These are phyloP conservation scores for Penicillium sp. DNA, from an alignment of 2,329 filamentous ascomycete genomes.

Conservation along the genomic window DNA sequence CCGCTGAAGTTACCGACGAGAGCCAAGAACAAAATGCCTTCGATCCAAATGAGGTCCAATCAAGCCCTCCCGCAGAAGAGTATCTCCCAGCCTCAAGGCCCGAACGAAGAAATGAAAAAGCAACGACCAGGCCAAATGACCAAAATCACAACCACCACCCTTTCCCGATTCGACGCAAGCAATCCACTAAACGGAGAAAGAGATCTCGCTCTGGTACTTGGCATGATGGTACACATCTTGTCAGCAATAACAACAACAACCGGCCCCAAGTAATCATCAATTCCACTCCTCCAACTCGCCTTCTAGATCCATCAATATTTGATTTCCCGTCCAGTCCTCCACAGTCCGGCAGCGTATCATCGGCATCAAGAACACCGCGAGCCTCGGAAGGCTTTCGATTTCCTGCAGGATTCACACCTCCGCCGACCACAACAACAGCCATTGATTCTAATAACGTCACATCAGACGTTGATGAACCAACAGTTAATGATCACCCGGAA, in stretches of 20 bases:
- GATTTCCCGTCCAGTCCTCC: slow-evolving; percentile 48
- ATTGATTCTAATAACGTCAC: slow-evolving; percentile 26
- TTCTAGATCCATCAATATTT: slow-evolving; percentile 24
- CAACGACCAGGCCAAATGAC: slow-evolving; percentile 2
- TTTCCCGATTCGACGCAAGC: slow-evolving; percentile 12
- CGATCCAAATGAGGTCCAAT: slow-evolving; percentile 35
- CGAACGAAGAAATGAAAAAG: slow-evolving; percentile 12
- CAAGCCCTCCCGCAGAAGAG: slow-evolving; percentile 36
- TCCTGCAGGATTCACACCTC: slow-evolving; percentile 39
- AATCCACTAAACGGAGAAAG: slow-evolving; percentile 43
- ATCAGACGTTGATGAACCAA: slow-evolving; percentile 21
- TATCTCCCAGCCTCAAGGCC: slow-evolving; percentile 33
- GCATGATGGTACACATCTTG: slow-evolving; percentile 10
- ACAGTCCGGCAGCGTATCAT: slow-evolving; percentile 39
- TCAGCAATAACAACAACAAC: slow-evolving; percentile 9
- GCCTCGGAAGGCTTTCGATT: slow-evolving; percentile 39
- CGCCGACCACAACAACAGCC: slow-evolving; percentile 29
- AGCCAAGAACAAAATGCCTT: slow-evolving; percentile 39
- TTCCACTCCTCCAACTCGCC: slow-evolving; percentile 12
- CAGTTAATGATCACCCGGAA: slow-evolving; percentile 17
- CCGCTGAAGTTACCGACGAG: slow-evolving; percentile 27
- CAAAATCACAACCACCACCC: slow-evolving; percentile 4
- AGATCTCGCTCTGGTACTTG: slow-evolving; percentile 26
- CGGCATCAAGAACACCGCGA: slow-evolving; percentile 23
- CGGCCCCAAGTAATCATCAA: slow-evolving; percentile 34